Evolutionary conservation across 139 green algal species (phyloP), one percentile per base, ranked within the genome.

Genomic region (Chlamydomonas eustigma): DNA sequence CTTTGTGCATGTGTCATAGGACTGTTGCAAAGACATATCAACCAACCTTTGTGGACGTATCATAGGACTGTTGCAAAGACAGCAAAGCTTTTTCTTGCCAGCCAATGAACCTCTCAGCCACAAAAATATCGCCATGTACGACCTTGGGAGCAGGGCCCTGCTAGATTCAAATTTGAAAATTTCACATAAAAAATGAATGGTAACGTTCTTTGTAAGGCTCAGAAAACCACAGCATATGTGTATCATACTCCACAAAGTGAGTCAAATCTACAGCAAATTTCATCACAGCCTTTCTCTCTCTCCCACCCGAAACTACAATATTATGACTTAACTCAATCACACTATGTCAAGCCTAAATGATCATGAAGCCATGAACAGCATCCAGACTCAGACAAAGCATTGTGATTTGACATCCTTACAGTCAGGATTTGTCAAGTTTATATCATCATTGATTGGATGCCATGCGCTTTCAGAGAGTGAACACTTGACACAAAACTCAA

Each of bases 91-190:
- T 78, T 51, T 91, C 90, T 64, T 96, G 88, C 93, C 94, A 98
- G 1, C 93, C 91, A 2, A 88, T 84, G 79, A 94, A 98, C 25
- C 84, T 67, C 50, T 90, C 79, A 1, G 86, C 82, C 31, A 98
- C 91, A 30, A 90, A 91, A 0, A 97, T 34, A 4, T 89, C 77
- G 2, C 73, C 81, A 2, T 74, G 66, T 0, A 76, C 70, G 1
- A 95, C 85, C 73, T 90, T 79, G 2, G 64, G 64, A 1, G 76
- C 79, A 1, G 83, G 44, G 38, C 76, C 67, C 39, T 67, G 44
- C 3, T n/a, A n/a, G n/a, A n/a, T n/a, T n/a, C n/a, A n/a, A n/a
- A n/a, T n/a, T n/a, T n/a, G n/a, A n/a, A n/a, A n/a, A n/a, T n/a
- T n/a, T n/a, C n/a, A n/a, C 44, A 58, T 28, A 18, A 18, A 58